Evolutionary conservation across 225 moss, liverwort and hornwort genomes (phyloP), one percentile per base, ranked within the genome.

Genomic region (Climacium dendroides): DNA sequence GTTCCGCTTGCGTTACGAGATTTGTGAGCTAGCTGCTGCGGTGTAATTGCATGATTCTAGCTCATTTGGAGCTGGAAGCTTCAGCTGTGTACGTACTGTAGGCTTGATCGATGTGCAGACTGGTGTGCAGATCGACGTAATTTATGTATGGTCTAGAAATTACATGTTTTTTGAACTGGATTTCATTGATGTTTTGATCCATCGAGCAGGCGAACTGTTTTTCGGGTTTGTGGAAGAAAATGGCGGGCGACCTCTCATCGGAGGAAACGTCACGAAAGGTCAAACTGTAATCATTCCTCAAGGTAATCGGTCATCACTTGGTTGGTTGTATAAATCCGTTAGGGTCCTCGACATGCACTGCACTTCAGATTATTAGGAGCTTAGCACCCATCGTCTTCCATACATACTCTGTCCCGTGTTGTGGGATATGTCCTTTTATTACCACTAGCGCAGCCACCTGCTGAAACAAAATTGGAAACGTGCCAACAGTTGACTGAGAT

Each of bases 151-250:
- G 45, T 73, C 18, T 45, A 6, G 29, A 28, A 10, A 3, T 43
- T 6, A 10, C 25, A 29, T 69, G 25, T 29, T 45, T 41, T 60
- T 1, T 37, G 67, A 67, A 13, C 67, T 67, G 67, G 67, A 23
- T 13, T 37, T 67, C 37, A 22, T 37, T 13, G 17, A 34, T 32
- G 18, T 7, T 71, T 20, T 50, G 74, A 50, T 74, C 22, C 32
- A 29, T 58, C 61, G 30, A 45, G 71, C 81, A 92, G 92, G 92
- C 20, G 55, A 69, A 7, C 58, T 92, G 39, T 41, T 90, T 1
- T 92, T 92, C 71, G 92, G 92, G 5, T 92, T 92, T 45, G 90
- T 34, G 34, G 92, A 92, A 70, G 90, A 92, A 74, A 92, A 92
- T 41, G 29, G 45, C 3, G 89, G 90, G 20, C 78, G 87, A 16